Base-by-base conservation (phyloP, 139 green algal genomes). In the Chlamydomonas urium region DNA sequence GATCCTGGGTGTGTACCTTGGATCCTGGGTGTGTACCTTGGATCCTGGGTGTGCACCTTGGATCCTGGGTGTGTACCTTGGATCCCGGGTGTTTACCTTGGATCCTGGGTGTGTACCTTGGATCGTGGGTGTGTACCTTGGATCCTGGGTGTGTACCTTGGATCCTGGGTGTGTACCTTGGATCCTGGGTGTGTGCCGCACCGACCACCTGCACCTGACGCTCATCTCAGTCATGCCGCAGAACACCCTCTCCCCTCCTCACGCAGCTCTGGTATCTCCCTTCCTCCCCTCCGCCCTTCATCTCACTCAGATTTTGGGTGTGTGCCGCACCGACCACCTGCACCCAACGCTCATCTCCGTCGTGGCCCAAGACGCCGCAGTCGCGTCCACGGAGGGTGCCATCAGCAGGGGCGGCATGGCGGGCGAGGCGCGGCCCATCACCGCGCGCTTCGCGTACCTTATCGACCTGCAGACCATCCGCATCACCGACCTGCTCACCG, bases 401-500 rank as follows among this genome's bases (percentile, higher is more conserved):
- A n/a, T 38, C 17, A 47, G 24, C 29, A 50, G 67, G 36, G 42
- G 79, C 38, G 77, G 77, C 53, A 63, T 75, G 23, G 60, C 67
- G 19, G 21, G 32, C 4, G 77, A 69, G 45, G 65, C 24, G 33
- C 33, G 59, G 1, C 58, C 71, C 4, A n/a, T 76, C 10, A 50
- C 63, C 19, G 71, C 71, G 1, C 58, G 71, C 19, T 65, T 96
- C 28, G 89, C 88, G 2, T 93, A 92, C 79, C 82, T 96, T 38
- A 84, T 94, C 6, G 90, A 96, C 69, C 72, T 85, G 75, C 83
- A 93, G 78, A 96, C 89, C 14, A 81, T 93, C 17, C 81, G 86
- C 23, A 80, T 96, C 35, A 66, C 84, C 48, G 88, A 96, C 78
- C 72, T 96, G 29, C 31, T 81, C 36, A 65, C 69, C 21, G n/a